Evolutionary conservation across 306 rosid genomes (phyloP).

Genomic region (Prinsepia uniflora): DNA sequence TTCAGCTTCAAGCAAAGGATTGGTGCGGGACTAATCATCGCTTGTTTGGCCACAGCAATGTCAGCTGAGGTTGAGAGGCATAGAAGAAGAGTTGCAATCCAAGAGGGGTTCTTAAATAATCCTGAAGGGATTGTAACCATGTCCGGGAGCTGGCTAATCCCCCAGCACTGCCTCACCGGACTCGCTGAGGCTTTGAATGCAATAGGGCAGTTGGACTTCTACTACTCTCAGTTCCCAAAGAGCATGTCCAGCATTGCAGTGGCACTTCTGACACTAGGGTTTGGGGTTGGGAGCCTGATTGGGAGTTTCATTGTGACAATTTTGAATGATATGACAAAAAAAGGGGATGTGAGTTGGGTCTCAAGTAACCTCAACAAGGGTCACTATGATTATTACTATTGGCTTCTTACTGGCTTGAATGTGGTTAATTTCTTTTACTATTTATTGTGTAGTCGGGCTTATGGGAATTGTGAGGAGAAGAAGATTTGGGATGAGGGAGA

Average conservation of each 20-base stretch:
- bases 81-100: slow-evolving; percentile 47
- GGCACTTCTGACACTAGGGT: slow-evolving; percentile 43
- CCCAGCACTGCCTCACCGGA: slow-evolving; percentile 58
- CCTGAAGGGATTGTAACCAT: slow-evolving; percentile 36
- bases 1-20: slow-evolving; percentile 43
- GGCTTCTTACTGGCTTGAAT: slow-evolving; percentile 36
- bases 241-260: slow-evolving; percentile 70
- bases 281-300: slow-evolving; percentile 50
- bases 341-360: slow-evolving; percentile 47
- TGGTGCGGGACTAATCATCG: slow-evolving; percentile 50
- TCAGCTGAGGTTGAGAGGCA: slow-evolving; percentile 52
- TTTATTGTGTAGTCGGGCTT: slow-evolving; percentile 53
- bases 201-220: slow-evolving; percentile 73
- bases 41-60: slow-evolving; percentile 39
- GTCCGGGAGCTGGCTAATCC: slow-evolving; percentile 76
- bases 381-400: slow-evolving; percentile 68
- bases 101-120: slow-evolving; percentile 34
- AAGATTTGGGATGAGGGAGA: slow-evolving; percentile 30
- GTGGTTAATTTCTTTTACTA: slow-evolving; percentile 50
- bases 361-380: slow-evolving; percentile 48
- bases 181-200: slow-evolving; percentile 62
- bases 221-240: slow-evolving; percentile 66
- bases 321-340: slow-evolving; percentile 31
- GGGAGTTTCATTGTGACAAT: slow-evolving; percentile 41
- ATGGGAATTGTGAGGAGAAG: slow-evolving; percentile 36